Evolutionary conservation across 345 rosid genomes (phyloP).

Genomic region (Salix purpurea): DNA sequence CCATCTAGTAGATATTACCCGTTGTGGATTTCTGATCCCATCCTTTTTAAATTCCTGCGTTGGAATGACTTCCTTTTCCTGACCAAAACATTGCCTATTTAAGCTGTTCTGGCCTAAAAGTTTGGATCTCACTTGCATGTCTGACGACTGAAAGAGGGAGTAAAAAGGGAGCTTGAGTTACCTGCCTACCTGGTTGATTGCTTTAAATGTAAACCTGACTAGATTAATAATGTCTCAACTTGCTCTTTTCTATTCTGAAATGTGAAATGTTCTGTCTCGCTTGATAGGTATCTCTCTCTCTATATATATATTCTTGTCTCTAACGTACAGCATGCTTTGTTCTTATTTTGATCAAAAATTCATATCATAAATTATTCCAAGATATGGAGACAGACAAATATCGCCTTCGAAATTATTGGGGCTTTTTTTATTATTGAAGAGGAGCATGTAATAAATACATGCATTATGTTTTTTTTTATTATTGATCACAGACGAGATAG

Average conservation of each 20-base stretch:
- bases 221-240: not conserved
- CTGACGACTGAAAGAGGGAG: too few relatives aligned
- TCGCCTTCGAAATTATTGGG: not conserved
- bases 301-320: not conserved
- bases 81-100: not conserved
- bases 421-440: not conserved
- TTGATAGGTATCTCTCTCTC: not conserved
- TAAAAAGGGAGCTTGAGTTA: too few relatives aligned
- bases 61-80: not conserved
- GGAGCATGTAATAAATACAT: not conserved
- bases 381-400: not conserved
- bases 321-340: not conserved
- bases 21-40: not conserved
- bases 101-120: not conserved
- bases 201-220: not conserved
- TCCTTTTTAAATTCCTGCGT: not conserved
- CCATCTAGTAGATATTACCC: slow-evolving; percentile 14
- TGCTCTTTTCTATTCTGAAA: not conserved
- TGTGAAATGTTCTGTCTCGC: not conserved
- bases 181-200: not conserved
- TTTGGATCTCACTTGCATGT: too few relatives aligned
- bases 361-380: not conserved
- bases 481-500: not conserved
- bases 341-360: not conserved
- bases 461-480: not conserved